These are phyloP conservation scores for Aleurites moluccanus DNA, from an alignment of 441 rosid species.

Conservation along the genomic window DNA sequence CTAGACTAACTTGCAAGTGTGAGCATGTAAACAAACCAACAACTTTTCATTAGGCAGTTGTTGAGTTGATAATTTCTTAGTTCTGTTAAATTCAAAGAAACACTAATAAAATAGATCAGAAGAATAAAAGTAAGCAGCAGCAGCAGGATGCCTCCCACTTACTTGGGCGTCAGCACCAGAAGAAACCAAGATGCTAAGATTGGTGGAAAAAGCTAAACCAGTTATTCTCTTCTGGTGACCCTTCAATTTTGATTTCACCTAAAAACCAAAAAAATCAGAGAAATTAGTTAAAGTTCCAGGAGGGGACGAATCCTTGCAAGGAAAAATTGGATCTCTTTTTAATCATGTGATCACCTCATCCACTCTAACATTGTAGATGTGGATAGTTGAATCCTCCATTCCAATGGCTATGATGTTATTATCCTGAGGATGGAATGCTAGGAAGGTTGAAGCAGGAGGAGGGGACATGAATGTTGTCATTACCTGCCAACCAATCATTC, in stretches of 20 bases:
- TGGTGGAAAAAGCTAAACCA: constrained; percentile 86
- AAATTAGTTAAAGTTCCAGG: constrained; percentile 2
- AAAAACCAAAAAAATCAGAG: constrained; percentile 28
- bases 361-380: constrained; percentile 81
- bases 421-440: constrained; percentile 92
- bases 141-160: constrained; percentile 28
- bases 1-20: not conserved
- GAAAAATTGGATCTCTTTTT: constrained; percentile 2
- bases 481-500: constrained; percentile 48
- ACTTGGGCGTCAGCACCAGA: constrained; percentile 98
- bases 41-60: not conserved
- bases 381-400: constrained; percentile 94
- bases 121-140: not conserved
- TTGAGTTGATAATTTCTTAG: not conserved
- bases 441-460: constrained; percentile 84
- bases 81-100: not conserved
- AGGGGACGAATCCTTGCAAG: not conserved
- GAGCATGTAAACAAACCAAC: not conserved
- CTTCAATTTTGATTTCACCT: constrained; percentile 86
- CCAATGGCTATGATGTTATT: constrained; percentile 93
- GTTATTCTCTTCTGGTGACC: constrained; percentile 92
- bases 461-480: constrained; percentile 92
- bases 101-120: not conserved
- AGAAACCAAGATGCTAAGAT: constrained; percentile 78
- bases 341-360: constrained; percentile 64